Evolutionary conservation across 805 yeast genomes (phyloP), one percentile per base, ranked within the genome.

Genomic region (Suhomyces sp.): DNA sequence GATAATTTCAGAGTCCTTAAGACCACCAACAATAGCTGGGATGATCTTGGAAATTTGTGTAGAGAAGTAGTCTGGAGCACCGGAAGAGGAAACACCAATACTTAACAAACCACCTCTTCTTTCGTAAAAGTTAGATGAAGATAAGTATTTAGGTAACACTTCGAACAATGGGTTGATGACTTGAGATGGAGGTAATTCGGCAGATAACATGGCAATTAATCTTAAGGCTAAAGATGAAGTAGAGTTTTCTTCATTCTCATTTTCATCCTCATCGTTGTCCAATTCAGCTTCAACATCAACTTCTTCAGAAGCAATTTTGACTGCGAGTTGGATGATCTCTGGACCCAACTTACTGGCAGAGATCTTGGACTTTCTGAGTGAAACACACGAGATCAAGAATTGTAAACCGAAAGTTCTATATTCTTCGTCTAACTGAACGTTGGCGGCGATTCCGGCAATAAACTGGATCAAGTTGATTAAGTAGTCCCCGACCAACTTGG

Each of bases 51-150:
- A 75, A 42, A 90, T 65, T 56, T 88, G 91, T 31, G 83, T 73
- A 30, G 88, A 76, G 51, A 85, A 75, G 61, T 74, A 91, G 56
- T 93, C 99, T 43, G 98, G 98, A 26, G 98, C 91, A 58, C 98
- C 98, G 44, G 84, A 77, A 29, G 85, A 85, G 34, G 91, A 79
- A 38, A 79, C 86, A 50, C 95, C 88, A 44, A 93, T 68, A 21
- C 95, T 77, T 50, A 87, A 69, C 34, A 88, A 71, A 36, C 84
- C 93, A 40, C 95, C 96, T 67, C 96, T 81, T 69, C 95, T 81
- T 66, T 84, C 88, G 46, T 76, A 81, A 43, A 74, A 72, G 57
- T 86, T 79, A 12, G 90, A 76, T 31, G 77, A 63, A 19, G 51
- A 25, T 42, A 81, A 59, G 70, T 81, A 63, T 28, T 73, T 56